A percentile compares a stretch with the other conserved stretches of the same genome.
Conservation (phyloP, 306 rosid genomes). For the Sophora flavescens region DNA sequence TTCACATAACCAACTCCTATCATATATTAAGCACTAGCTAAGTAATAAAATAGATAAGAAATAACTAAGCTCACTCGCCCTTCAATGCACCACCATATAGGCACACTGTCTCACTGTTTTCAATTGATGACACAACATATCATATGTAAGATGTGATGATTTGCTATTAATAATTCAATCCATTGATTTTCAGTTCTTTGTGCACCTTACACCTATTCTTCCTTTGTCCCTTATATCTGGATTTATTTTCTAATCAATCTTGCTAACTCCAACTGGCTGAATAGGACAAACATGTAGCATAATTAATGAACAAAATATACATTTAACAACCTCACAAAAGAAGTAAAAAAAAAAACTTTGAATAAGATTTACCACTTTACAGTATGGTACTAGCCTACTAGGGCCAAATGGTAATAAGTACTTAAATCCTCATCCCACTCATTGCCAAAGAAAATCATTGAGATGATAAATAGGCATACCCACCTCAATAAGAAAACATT, state of each 20-base stretch:
- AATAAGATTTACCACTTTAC: slow-evolving; percentile 35
- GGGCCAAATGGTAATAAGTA: slow-evolving; percentile 28
- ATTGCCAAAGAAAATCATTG: slow-evolving; percentile 38
- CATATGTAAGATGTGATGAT: background rate
- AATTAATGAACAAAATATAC: slow-evolving; percentile 31
- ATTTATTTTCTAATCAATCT: background rate
- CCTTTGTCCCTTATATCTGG: background rate
- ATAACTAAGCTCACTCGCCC: background rate
- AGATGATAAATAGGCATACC: slow-evolving; percentile 35
- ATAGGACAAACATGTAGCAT: slow-evolving; percentile 15
- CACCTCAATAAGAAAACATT: background rate
- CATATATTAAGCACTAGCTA: background rate
- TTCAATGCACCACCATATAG: background rate
- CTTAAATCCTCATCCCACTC: slow-evolving; percentile 32
- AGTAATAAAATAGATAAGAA: background rate
- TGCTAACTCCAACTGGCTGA: slow-evolving; percentile 8
- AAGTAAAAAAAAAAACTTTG: background rate
- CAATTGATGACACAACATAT: background rate
- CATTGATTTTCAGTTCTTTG: background rate
- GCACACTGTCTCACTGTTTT: background rate
- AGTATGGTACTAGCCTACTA: background rate
- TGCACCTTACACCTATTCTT: background rate
- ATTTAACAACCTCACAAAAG: slow-evolving; percentile 5
- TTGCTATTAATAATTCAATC: slow-evolving; percentile 31
- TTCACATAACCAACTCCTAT: background rate